A percentile compares a stretch with the other conserved stretches of the same genome.
phyloP scores from a whole-genome alignment of 1,284 basidiomycete species.

The Mycosarcoma mackinlayi region DNA sequence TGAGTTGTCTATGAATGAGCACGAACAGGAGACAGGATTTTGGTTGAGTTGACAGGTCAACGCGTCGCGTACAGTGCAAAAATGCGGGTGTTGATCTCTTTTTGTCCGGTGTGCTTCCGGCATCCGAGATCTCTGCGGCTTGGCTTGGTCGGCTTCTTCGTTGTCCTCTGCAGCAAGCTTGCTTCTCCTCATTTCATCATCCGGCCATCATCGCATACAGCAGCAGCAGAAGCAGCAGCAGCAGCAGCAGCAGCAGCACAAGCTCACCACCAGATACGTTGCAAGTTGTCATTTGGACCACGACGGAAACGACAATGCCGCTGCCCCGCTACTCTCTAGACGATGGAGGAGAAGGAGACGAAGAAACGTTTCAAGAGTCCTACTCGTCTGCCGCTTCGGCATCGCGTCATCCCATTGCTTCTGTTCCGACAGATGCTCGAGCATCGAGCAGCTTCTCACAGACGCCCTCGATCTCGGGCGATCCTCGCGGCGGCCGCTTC shows the following conservation, averaged over 20 bases:
- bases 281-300: not conserved
- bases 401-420: conserved; percentile 11
- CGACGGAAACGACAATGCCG: conserved; percentile 14
- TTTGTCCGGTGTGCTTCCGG: conserved; percentile 10
- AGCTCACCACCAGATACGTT: too few relatives aligned
- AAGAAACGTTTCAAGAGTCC: conserved; percentile 28
- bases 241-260: too few relatives aligned
- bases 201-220: too few relatives aligned
- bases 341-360: conserved; percentile 32
- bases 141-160: too few relatives aligned
- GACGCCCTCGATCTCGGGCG: conserved; percentile 2
- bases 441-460: conserved; percentile 1
- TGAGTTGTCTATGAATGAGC: too few relatives aligned
- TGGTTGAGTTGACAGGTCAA: too few relatives aligned
- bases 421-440: not conserved
- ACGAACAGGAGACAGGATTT: too few relatives aligned
- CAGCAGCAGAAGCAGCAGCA: too few relatives aligned
- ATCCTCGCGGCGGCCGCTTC: conserved; percentile 1
- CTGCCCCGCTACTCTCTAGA: conserved; percentile 42
- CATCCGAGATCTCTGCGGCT: conserved; percentile 40
- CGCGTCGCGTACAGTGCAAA: conserved; percentile 44
- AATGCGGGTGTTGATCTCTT: conserved; percentile 27
- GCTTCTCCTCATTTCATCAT: not conserved
- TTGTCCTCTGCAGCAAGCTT: too few relatives aligned
- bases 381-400: conserved; percentile 22